Base-by-base conservation (phyloP, 345 rosid species). In the Corchorus olitorius region DNA sequence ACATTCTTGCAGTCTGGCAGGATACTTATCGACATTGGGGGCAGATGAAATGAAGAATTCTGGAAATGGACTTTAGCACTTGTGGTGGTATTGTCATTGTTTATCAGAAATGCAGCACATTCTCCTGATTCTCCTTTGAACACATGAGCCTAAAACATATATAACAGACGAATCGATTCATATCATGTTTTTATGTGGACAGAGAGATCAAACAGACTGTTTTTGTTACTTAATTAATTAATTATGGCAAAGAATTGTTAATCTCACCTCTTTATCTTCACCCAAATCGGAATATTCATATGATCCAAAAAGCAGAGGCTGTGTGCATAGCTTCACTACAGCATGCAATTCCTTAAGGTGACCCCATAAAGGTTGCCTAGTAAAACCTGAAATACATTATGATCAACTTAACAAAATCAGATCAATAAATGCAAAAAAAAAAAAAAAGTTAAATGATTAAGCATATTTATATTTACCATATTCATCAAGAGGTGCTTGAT, bases 401-500 rank as follows among this genome's bases (percentile, higher is more conserved):
- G n/a, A n/a, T 19, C 16, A 66, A n/a, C 35, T 8, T n/a, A 41
- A 0, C 14, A 66, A 60, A 14, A 59, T 59, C 12, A 72, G 43
- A 5, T 56, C 27, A 27, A 27, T 27, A 27, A 27, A 27, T 27
- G 27, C 27, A 27, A 27, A 27, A 27, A 27, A 27, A 27, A 27
- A 27, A 27, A 27, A 27, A 27, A 27, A 27, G 27, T 27, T 27
- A 27, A 27, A 27, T 27, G 27, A 27, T 27, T 27, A 27, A 27
- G 9, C 20, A 39, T 50, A 53, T 17, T 52, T 20, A 8, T 19
- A 56, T 79, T 19, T 80, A 93, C 98, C 98, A 73, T 90, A 93
- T 68, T 92, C 97, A 81, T 92, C 98, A 53, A 94, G 83, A 46
- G 98, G 96, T 67, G 98, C 98, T 82, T 87, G 83, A 85, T 94